Base-by-base conservation (phyloP, 169 alveolate species). In the Plasmodium cynomolgi region DNA sequence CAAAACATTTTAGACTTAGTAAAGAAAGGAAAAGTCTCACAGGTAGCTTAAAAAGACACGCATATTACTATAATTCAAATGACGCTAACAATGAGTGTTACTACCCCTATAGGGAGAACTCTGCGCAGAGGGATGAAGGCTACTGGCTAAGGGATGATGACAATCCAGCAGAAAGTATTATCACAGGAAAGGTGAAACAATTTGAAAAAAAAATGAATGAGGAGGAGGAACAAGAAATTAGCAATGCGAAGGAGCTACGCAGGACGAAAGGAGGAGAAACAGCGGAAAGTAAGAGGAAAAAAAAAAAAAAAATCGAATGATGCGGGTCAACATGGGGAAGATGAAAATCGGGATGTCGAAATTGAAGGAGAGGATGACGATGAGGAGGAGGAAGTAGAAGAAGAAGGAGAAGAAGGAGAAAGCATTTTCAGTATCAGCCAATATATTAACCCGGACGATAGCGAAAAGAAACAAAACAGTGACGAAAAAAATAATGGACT, bases 11-110 rank as follows among this genome's bases (percentile, higher is more conserved):
- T 4, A 54, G 50, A 50, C 17, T 2, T 23, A 71, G 47, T 79
- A 74, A 80, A 6, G 91, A 90, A 23, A 90, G 84, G 56, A 79
- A 90, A 56, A 80, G 83, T 29, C 41, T 80, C 31, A 80, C 83
- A 20, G 74, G 90, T 3, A 90, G 50, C 39, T 23, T 90, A 34
- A 90, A 90, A 90, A 79, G 94, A 62, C 94, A 90, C 54, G 94
- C 94, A 13, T 90, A 90, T 68, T 88, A 88, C 50, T 62, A 72
- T 80, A 23, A 80, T 8, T 44, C n/a, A 37, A 44, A 79, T 34
- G 62, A 29, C 0, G 23, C 68, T 8, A 34, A 11, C 13, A 75
- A 75, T 34, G 44, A 85, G 13, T 47, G 31, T 17, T 9, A 41
- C 15, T 29, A 77, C 68, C 37, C 20, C 34, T 3, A 41, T 33